Evolutionary conservation across 1,284 basidiomycete species (phyloP), one percentile per base, ranked within the genome.

Genomic region (Xerocomus cyaneibrunnescens): DNA sequence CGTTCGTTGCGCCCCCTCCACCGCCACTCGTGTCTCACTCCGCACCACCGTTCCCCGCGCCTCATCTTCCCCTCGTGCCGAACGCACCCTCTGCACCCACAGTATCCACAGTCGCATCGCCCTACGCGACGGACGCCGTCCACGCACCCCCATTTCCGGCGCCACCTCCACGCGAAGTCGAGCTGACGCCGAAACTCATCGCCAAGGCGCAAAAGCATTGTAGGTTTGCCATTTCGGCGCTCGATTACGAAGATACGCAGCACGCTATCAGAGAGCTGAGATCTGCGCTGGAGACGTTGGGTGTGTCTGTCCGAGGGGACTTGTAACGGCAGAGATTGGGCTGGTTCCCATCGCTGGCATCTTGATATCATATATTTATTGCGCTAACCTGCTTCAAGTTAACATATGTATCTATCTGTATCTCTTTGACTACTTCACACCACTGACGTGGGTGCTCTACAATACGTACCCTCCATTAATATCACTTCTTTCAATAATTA

Each of bases 161-260:
- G 10, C 39, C 67, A 35, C 69, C 70, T n/a, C 56, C 63, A 19
- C 62, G 60, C 32, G 68, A 72, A 3, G 61, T 78, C 2, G 83
- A 85, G 40, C 70, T 90, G 40, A 84, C 88, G 3, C 83, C 87
- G 1, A 69, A 69, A 45, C 60, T 81, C 50, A 79, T 94, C 32
- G 77, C 85, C 25, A 83, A 85, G 59, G 82, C 81, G 22, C 93
- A 97, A 75, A 95, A 92, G 66, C 93, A 95, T 62, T 93, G 92
- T 62, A 81, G 81, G 48, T 96, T 87, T 72, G 94, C 94, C 7
- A 92, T 96, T 54, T 93, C 90, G 19, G 84, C 94, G 17, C 73
- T 98, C 51, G 92, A 97, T 64, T 98, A 94, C 67, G 94, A 97
- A 65, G 94, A 98, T 68, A 76, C 78, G 14, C 87, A 89, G 58